phyloP scores from a whole-genome alignment of 768 basidiomycete genomes.

The Leccinum aurantiacum region DNA sequence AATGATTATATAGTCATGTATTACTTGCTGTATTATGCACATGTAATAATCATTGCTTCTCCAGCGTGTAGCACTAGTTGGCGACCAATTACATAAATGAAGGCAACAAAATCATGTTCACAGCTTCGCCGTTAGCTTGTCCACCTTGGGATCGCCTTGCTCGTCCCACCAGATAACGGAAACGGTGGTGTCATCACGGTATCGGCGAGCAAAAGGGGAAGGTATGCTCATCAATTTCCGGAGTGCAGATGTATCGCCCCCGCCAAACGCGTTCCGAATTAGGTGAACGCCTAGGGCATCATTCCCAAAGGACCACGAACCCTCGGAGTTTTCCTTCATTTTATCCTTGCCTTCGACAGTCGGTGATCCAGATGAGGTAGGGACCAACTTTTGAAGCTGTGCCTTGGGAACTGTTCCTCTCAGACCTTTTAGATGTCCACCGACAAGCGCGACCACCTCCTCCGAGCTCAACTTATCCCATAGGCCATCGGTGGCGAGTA shows the following conservation, averaged over 20 bases:
- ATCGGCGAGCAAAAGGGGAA: conserved; percentile 72
- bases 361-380: conserved; percentile 48
- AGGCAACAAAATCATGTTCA: conserved; percentile 27
- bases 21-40: conserved; percentile 11
- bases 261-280: conserved; percentile 92
- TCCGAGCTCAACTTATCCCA: conserved; percentile 78
- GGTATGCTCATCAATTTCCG: conserved; percentile 75
- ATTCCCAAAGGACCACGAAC: conserved; percentile 78
- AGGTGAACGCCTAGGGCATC: conserved; percentile 79
- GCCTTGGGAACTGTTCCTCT: conserved; percentile 64
- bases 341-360: conserved; percentile 67
- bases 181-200: conserved; percentile 83
- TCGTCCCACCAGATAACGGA: conserved; percentile 86
- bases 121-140: conserved; percentile 50
- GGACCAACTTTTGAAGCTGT: conserved; percentile 52
- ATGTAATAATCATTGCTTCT: conserved; percentile 6
- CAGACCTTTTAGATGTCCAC: conserved; percentile 72
- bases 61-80: not conserved
- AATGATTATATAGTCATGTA: conserved; percentile 36
- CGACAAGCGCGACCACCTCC: conserved; percentile 85
- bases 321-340: conserved; percentile 35
- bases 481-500: conserved; percentile 86
- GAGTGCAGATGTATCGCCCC: conserved; percentile 61
- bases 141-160: conserved; percentile 42
- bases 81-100: not conserved